A percentile compares a stretch with the other conserved stretches of the same genome.
Conservation (phyloP, 2,329 filamentous ascomycete species). For the Rachicladosporium sp. region DNA sequence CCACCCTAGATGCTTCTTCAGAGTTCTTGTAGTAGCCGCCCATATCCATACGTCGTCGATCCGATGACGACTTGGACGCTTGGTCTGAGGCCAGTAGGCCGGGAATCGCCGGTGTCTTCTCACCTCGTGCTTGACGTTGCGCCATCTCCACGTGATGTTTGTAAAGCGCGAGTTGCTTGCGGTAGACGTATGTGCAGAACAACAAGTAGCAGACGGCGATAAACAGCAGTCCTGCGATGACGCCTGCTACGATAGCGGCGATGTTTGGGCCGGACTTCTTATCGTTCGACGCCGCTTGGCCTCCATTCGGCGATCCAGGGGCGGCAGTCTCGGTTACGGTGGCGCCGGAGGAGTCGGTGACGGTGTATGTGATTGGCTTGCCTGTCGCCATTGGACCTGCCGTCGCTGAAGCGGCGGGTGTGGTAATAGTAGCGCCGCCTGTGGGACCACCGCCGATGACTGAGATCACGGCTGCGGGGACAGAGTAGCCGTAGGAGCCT, state of each 20-base stretch:
- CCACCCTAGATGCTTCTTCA: background rate
- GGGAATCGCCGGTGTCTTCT: slow-evolving; percentile 20
- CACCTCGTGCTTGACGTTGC: slow-evolving; percentile 42
- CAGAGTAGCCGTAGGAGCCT: slow-evolving; percentile 52
- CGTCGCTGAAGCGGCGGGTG: slow-evolving; percentile 50
- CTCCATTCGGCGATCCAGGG: slow-evolving; percentile 31
- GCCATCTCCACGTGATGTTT: slow-evolving; percentile 55
- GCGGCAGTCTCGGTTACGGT: slow-evolving; percentile 34
- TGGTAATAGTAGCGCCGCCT: slow-evolving; percentile 58
- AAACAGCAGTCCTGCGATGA: slow-evolving; percentile 54
- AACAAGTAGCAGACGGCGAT: slow-evolving; percentile 52
- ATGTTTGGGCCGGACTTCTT: slow-evolving; percentile 31
- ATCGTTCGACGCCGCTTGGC: slow-evolving; percentile 14
- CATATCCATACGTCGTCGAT: slow-evolving; percentile 11
- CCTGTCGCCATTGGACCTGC: slow-evolving; percentile 61
- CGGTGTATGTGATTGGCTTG: slow-evolving; percentile 55
- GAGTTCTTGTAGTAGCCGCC: slow-evolving; percentile 25
- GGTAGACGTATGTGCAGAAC: slow-evolving; percentile 63
- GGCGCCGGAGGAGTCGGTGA: slow-evolving; percentile 38
- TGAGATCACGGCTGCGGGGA: slow-evolving; percentile 51
- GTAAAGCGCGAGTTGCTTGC: slow-evolving; percentile 57
- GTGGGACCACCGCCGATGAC: slow-evolving; percentile 55
- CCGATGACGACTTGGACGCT: slow-evolving; percentile 12
- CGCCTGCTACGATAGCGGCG: slow-evolving; percentile 44
- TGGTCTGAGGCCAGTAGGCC: slow-evolving; percentile 18